Evolutionary conservation across 2,329 filamentous ascomycete species (phyloP), one percentile per base, ranked within the genome.

Genomic region (Boeremia exigua): DNA sequence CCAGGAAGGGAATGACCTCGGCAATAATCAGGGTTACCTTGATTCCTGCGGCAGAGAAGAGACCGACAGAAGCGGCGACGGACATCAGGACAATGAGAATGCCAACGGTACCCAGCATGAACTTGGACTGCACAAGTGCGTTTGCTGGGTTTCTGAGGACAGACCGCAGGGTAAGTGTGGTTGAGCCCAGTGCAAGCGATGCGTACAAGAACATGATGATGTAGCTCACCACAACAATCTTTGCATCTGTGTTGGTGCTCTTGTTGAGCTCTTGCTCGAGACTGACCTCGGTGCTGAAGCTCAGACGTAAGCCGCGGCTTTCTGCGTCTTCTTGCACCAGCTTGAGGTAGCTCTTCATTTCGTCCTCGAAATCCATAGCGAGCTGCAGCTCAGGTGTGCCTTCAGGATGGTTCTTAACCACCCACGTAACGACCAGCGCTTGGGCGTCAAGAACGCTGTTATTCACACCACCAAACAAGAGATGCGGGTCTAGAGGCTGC

Each of bases 161-260:
- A 54, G 94, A 90, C 64, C 84, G 86, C 54, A 93, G 79, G 1
- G 88, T 91, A 53, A 96, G 81, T 6, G 90, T 92, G 0, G 91
- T 95, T 1, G 93, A 96, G 0, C 95, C 95, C 0, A 99, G 82
- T 0, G 95, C 93, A 48, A 99, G 79, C 6, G 94, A 98, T 4
- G 93, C 95, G 71, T 99, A 99, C 59, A 99, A 79, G 77, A 99
- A 99, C 95, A 99, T 99, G 79, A 97, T 91, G 61, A 98, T 84
- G 78, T 99, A 99, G 81, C 94, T 98, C 77, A 99, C 89, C 49
- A 94, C 86, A 23, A 99, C 87, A 68, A 99, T 99, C 75, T 94
- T 97, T 39, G 94, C 96, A 75, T 99, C 95, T 0, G 95, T 98
- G 75, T 99, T 99, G 45, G 92, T 97, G 33, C 92, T 96, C 78